Evolutionary conservation across 176 grass and related monocot species (phyloP).

Genomic region (Musa troglodytarum): DNA sequence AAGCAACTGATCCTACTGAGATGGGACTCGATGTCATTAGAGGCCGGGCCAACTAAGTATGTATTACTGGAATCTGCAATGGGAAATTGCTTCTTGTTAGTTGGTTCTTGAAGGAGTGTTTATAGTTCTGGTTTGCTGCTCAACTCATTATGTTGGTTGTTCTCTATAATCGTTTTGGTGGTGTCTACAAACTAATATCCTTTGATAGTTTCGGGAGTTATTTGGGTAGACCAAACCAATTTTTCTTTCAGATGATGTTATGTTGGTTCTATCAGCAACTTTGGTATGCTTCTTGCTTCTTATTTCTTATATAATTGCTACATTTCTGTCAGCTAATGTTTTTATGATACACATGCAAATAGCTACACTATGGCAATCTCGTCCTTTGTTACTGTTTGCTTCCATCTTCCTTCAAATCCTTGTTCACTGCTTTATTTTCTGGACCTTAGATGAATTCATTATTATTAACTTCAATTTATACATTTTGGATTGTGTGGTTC

Average conservation of each 20-base stretch:
- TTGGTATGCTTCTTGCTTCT: neutral
- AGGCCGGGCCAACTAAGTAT: conserved; percentile 32
- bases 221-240: neutral
- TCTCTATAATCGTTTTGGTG: neutral
- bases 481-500: no score
- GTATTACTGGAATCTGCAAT: conserved; percentile 9
- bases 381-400: no score
- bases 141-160: neutral
- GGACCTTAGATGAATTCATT: no score
- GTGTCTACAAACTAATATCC: neutral
- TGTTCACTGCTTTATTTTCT: no score
- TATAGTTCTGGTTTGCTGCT: neutral
- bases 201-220: neutral
- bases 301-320: neutral
- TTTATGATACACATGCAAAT: no score
- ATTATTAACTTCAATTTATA: no score
- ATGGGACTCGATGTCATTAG: conserved; percentile 59
- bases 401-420: no score
- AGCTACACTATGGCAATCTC: no score
- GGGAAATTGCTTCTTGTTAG: conserved; percentile 7
- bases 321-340: no score
- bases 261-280: neutral
- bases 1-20: conserved; percentile 64
- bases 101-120: conserved; percentile 23
- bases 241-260: neutral